Evolutionary conservation across 2,329 filamentous ascomycete species (phyloP).

Genomic region (Epichloe sibirici): DNA sequence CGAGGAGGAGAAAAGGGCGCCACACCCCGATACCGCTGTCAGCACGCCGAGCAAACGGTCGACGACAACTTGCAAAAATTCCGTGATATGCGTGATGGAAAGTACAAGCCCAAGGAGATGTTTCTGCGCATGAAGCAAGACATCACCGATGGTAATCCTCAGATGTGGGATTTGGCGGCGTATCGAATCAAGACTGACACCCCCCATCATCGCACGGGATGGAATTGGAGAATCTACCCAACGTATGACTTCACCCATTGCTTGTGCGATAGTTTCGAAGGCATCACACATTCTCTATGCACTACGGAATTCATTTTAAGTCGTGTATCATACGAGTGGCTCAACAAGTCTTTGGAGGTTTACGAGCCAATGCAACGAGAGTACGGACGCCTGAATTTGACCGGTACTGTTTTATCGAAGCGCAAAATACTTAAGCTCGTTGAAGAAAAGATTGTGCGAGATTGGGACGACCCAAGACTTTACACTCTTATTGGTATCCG

Average conservation of each 20-base stretch:
- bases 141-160: conserved; percentile 71
- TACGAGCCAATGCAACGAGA: conserved; percentile 93
- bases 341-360: conserved; percentile 69
- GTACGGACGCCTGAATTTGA: conserved; percentile 54
- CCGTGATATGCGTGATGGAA: conserved; percentile 79
- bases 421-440: conserved; percentile 73
- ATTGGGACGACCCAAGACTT: conserved; percentile 84
- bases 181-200: conserved; percentile 67
- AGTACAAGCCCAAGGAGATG: conserved; percentile 75
- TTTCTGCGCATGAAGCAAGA: conserved; percentile 91
- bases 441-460: conserved; percentile 62
- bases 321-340: conserved; percentile 79
- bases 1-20: conserved; percentile 63
- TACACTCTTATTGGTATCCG: conserved; percentile 79
- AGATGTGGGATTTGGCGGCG: conserved; percentile 93
- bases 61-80: conserved; percentile 76
- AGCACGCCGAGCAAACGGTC: conserved; percentile 61
- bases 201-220: conserved; percentile 67
- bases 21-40: conserved; percentile 63
- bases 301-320: conserved; percentile 86
- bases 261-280: conserved; percentile 83
- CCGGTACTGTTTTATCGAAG: conserved; percentile 79
- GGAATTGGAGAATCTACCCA: conserved; percentile 85
- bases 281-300: conserved; percentile 83
- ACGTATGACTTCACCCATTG: conserved; percentile 92